A percentile compares a stretch with the other conserved stretches of the same genome.
phyloP scores from a whole-genome alignment of 352 stramenopile species.

The Aphanomyces euteiches region DNA sequence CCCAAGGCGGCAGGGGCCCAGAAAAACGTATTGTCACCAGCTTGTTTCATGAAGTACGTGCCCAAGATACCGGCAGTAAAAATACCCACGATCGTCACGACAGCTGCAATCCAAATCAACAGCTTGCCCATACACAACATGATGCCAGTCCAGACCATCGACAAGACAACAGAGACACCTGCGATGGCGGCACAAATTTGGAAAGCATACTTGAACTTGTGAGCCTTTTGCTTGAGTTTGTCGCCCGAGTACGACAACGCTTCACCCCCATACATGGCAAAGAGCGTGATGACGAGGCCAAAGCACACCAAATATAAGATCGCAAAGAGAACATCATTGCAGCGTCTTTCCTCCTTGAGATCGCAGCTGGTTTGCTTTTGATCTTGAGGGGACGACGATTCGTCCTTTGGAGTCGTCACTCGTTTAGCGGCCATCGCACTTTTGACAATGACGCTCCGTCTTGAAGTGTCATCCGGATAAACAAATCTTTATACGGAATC shows the following conservation, averaged over 20 bases:
- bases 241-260: slow-evolving; percentile 16
- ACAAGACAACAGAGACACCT: slow-evolving; percentile 40
- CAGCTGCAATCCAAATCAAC: slow-evolving; percentile 60
- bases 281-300: slow-evolving; percentile 21
- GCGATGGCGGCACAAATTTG: slow-evolving; percentile 47
- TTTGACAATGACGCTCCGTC: background rate
- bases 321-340: slow-evolving; percentile 25
- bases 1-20: slow-evolving; percentile 47
- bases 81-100: slow-evolving; percentile 41
- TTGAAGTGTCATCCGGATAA: background rate
- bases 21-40: slow-evolving; percentile 40
- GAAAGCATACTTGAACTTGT: slow-evolving; percentile 58
- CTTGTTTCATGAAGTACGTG: slow-evolving; percentile 44
- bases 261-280: slow-evolving; percentile 11
- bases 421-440: background rate
- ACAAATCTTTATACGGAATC: background rate
- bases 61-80: slow-evolving; percentile 40
- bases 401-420: background rate
- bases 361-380: slow-evolving; percentile 6
- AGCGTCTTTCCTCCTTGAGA: slow-evolving; percentile 25
- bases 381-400: background rate
- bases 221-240: slow-evolving; percentile 33
- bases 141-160: slow-evolving; percentile 47
- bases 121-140: slow-evolving; percentile 56
- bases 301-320: slow-evolving; percentile 17